Evolutionary conservation across 805 yeast species (phyloP).

Genomic region (Lachancea lanzarotensis): DNA sequence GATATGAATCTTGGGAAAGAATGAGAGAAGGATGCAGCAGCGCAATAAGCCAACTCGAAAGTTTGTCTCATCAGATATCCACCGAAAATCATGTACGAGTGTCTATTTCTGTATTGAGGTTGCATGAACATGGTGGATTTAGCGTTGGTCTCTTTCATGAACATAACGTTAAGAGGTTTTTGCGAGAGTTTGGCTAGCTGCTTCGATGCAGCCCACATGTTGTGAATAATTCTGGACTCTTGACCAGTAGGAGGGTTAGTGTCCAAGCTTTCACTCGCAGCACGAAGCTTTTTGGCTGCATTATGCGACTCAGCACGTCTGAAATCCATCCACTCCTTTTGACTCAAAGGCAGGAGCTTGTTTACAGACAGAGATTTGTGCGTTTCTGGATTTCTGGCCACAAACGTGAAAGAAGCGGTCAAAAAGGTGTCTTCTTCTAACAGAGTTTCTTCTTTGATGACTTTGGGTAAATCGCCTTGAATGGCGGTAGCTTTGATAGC

Average conservation of each 20-base stretch:
- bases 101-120: constrained; percentile 93
- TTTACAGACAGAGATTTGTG: constrained; percentile 85
- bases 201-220: constrained; percentile 57
- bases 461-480: constrained; percentile 46
- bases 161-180: constrained; percentile 46
- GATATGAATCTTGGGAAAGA: constrained; percentile 86
- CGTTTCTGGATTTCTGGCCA: constrained; percentile 91
- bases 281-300: constrained; percentile 74
- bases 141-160: constrained; percentile 67
- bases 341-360: constrained; percentile 66
- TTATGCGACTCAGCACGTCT: constrained; percentile 86
- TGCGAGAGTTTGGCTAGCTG: constrained; percentile 29
- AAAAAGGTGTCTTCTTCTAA: constrained; percentile 61
- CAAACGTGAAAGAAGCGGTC: constrained; percentile 90
- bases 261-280: constrained; percentile 52
- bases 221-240: constrained; percentile 71
- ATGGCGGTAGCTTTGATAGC: constrained; percentile 82
- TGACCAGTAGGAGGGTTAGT: constrained; percentile 67
- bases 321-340: constrained; percentile 74
- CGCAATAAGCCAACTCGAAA: constrained; percentile 88
- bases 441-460: constrained; percentile 50
- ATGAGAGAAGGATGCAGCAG: constrained; percentile 82
- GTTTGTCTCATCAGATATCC: constrained; percentile 90
- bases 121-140: constrained; percentile 85
- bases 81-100: constrained; percentile 91